Base-by-base conservation (phyloP, 805 yeast species). In the Starmera amethionina region DNA sequence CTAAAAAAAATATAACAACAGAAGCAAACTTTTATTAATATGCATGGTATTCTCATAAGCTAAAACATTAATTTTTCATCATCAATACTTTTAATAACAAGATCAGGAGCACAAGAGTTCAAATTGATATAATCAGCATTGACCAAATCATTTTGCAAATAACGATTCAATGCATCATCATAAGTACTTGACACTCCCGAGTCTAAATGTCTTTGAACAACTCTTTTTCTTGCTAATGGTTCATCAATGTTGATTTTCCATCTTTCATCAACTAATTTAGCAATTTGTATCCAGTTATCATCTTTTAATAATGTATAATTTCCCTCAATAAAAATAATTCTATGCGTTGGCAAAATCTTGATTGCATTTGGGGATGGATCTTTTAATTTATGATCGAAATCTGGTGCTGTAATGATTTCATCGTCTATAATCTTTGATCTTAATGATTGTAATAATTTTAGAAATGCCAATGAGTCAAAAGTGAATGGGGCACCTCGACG, bases 251-350 rank as follows among this genome's bases (percentile, higher is more conserved):
- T 28, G 6, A 44, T 40, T 13, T 44, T 40, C 47, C 47, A 44
- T 30, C 34, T 39, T 22, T 44, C 45, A 34, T 44, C 47, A 12
- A 40, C 42, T 8, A 44, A 18, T 3, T 28, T 14, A 8, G 41
- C 34, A 19, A 44, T 44, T 5, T 44, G 40, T 32, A 32, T 32
- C 52, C 52, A 48, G n/a, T 41, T 33, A 6, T 41, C 44, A n/a
- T 43, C 45, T 13, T 46, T 42, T n/a, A 48, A 18, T 5, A 48
- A 31, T 1, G 47, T 41, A 29, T 48, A 48, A 18, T 46, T 37
- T 3, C 52, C 52, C 28, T 48, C 52, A 30, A 48, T 46, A 5
- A 48, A 45, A 4, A 48, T 31, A 22, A 48, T 39, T 27, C 46
- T 42, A 19, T 46, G 44, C 13, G 32, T 12, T 14, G 50, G 43